Conservation (phyloP, 495 filamentous ascomycete genomes). For the Pseudomonodictys pantanalensis region DNA sequence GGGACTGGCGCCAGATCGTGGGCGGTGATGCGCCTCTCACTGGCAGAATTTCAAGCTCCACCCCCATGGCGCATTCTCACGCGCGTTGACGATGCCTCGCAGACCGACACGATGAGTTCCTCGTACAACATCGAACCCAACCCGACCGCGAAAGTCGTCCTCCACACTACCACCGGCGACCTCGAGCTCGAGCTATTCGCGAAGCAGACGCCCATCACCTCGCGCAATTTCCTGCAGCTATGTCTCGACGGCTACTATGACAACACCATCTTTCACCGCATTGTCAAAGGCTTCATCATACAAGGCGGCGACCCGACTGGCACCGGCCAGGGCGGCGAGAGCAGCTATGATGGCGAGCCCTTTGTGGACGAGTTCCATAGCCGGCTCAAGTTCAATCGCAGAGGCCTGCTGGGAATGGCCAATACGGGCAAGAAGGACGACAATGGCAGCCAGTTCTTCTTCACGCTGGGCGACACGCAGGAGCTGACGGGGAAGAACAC, state of each 20-base stretch:
- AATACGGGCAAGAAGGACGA: slow-evolving; percentile 70
- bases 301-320: slow-evolving; percentile 85
- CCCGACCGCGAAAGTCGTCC: slow-evolving; percentile 81
- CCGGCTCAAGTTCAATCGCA: slow-evolving; percentile 85
- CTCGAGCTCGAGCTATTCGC: slow-evolving; percentile 89
- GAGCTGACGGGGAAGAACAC: slow-evolving; percentile 76
- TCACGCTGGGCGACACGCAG: slow-evolving; percentile 78
- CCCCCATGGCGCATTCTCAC: background rate
- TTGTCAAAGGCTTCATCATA: slow-evolving; percentile 86
- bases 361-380: slow-evolving; percentile 90
- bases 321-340: slow-evolving; percentile 86
- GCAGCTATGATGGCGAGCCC: slow-evolving; percentile 84
- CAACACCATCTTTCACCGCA: slow-evolving; percentile 86
- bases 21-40: slow-evolving; percentile 7
- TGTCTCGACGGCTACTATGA: slow-evolving; percentile 94
- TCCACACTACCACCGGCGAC: slow-evolving; percentile 86
- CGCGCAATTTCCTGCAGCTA: slow-evolving; percentile 93
- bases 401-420: slow-evolving; percentile 91
- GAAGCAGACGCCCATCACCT: slow-evolving; percentile 84
- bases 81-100: background rate
- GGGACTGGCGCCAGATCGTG: slow-evolving; percentile 3
- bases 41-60: slow-evolving; percentile 21
- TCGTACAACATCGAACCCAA: slow-evolving; percentile 94
- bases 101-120: slow-evolving; percentile 61
- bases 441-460: slow-evolving; percentile 95